Evolutionary conservation across 2,329 filamentous ascomycete species (phyloP), one percentile per base, ranked within the genome.

Genomic region (Sarocladium strictum): DNA sequence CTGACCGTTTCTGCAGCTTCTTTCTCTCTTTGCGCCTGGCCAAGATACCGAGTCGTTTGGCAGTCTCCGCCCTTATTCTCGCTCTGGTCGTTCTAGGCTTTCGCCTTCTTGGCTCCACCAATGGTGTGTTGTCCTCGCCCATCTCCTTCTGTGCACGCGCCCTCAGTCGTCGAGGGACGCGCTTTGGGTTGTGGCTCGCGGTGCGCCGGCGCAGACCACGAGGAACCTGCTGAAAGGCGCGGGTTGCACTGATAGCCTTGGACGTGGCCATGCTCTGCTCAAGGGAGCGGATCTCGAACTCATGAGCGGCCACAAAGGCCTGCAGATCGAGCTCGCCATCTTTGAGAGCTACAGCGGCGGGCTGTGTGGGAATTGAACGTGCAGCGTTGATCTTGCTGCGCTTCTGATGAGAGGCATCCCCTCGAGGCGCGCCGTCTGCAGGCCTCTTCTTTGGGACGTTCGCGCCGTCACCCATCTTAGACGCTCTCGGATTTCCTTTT

Each of bases 171-270:
- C 86, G 87, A 2, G 94, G 94, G 15, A 99, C 86, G 58, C 87
- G 83, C 72, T 93, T 96, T 33, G 89, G 88, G 78, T 99, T 97
- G 72, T 99, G 94, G 68, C 91, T 96, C 19, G 93, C 94, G 0
- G 93, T 96, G 62, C 94, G 80, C 59, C 94, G 79, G 60, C 94
- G 79, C 79, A 99, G 74, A 51, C 86, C 85, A 61, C 90, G 83
- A 1, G 94, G 94, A 4, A 99, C 88, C 61, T 90, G 83, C 69
- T 99, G 94, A 65, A 97, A 97, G 14, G 93, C 92, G 53, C 93
- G 81, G 55, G 83, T 85, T 41, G 81, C 75, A 54, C 76, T 72
- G 37, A 75, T 72, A 4, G 72, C 71, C 67, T 88, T 92, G 47
- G 89, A 87, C 33, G 81, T 84, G 54, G 80, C 78, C 80, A 97